Evolutionary conservation across 768 basidiomycete genomes (phyloP).

Genomic region (Suillus lakei): DNA sequence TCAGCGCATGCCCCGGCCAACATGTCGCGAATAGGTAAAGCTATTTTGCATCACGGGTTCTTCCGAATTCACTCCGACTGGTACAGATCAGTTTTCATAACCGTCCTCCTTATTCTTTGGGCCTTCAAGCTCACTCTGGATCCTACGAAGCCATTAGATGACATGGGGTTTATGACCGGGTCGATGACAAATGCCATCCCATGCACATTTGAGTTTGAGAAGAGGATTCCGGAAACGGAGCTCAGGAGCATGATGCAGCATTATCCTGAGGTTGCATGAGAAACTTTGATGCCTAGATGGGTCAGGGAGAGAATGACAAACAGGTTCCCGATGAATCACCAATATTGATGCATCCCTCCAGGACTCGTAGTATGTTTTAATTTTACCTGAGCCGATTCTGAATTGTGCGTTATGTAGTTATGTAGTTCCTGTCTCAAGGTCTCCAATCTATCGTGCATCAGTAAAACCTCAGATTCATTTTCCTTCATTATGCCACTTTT

Average conservation of each 20-base stretch:
- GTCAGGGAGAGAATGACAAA: too few species aligned
- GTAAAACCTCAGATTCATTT: background rate
- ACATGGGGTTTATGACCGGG: background rate
- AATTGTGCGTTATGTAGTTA: too few species aligned
- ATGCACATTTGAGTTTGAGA: background rate
- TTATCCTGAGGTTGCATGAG: too few species aligned
- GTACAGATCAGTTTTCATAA: background rate
- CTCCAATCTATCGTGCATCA: background rate
- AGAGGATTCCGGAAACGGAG: background rate
- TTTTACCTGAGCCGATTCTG: too few species aligned
- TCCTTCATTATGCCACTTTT: slow-evolving; percentile 1
- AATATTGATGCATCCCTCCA: too few species aligned
- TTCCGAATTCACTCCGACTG: background rate
- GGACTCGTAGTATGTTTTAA: too few species aligned
- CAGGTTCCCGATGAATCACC: too few species aligned
- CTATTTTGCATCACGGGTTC: background rate
- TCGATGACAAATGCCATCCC: background rate
- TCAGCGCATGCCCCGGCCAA: background rate
- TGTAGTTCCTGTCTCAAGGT: too few species aligned
- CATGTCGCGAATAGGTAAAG: background rate
- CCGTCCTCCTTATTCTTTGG: too few species aligned
- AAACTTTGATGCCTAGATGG: too few species aligned
- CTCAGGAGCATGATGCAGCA: background rate
- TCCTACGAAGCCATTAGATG: background rate
- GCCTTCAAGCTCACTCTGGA: too few species aligned